These are phyloP conservation scores for Pulveroboletus sp. DNA, from an alignment of 768 basidiomycete genomes.

Conservation along the genomic window DNA sequence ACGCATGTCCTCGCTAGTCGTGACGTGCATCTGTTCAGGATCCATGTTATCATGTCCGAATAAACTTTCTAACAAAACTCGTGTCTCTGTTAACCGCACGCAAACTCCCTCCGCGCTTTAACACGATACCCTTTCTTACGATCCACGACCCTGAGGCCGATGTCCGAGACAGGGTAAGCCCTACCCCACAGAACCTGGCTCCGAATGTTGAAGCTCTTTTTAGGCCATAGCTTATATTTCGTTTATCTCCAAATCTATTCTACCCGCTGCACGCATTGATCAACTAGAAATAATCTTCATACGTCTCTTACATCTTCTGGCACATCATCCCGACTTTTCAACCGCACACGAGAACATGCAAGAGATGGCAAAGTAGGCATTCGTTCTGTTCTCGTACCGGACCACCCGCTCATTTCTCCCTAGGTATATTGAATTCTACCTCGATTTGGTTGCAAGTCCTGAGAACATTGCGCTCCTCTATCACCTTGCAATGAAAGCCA, in stretches of 20 bases:
- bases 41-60: slow-evolving; percentile 82
- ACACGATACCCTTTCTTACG: slow-evolving; percentile 83
- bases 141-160: slow-evolving; percentile 91
- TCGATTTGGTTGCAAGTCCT: slow-evolving; percentile 69
- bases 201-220: slow-evolving; percentile 4
- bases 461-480: slow-evolving; percentile 86
- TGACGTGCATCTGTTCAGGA: slow-evolving; percentile 50
- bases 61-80: slow-evolving; percentile 74
- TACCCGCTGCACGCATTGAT: slow-evolving; percentile 55
- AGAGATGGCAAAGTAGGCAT: slow-evolving; percentile 76
- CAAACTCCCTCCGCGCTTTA: slow-evolving; percentile 70
- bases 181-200: not conserved
- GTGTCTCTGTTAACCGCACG: slow-evolving; percentile 57
- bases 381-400: not conserved
- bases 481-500: slow-evolving; percentile 76
- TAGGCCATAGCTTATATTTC: slow-evolving; percentile 59
- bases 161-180: slow-evolving; percentile 60
- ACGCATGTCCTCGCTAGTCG: not conserved
- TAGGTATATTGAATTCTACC: slow-evolving; percentile 88
- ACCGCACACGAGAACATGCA: slow-evolving; percentile 63
- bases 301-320: slow-evolving; percentile 81
- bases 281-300: slow-evolving; percentile 81
- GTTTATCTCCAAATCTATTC: slow-evolving; percentile 45
- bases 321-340: slow-evolving; percentile 93
- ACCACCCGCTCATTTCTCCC: not conserved